Evolutionary conservation across 129 eudicot genomes (phyloP), one percentile per base, ranked within the genome.

Genomic region (Tanacetum coccineum): DNA sequence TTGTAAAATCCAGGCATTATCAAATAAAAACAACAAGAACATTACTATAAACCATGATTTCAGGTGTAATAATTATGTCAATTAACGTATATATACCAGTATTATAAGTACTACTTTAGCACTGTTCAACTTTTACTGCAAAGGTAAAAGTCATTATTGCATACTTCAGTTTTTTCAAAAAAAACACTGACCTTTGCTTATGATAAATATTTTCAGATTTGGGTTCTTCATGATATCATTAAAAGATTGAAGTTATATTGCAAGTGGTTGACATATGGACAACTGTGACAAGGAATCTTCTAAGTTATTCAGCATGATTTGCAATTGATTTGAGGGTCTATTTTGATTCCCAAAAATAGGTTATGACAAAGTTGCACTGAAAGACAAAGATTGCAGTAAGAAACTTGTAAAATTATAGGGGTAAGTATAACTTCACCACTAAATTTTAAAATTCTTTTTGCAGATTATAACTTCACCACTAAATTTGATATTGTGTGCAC

Each of bases 341-440:
- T 65, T 18, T 74, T 74, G 68, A 67, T 75, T 60, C 75, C 64
- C 18, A 61, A 17, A 61, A 25, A 44, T 64, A 54, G 70, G 70
- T 32, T 76, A 68, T 61, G 70, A 67, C 75, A 76, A 36, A 68
- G 70, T 69, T 76, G 61, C 70, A 68, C 70, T 61, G 64, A 74
- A 74, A 67, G 68, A 73, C 79, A 74, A 76, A 76, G 26, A 18
- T 45, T 68, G 70, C 65, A 61, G 75, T 76, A 67, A 64, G 17
- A 63, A 55, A 51, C 19, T 64, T 63, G 65, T 59, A 69, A 75
- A 36, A 32, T 59, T 50, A 39, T 46, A 57, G 61, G 46, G 53
- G 20, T 4, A 32, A 65, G 7, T 55, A 13, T 30, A 30, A 36
- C 69, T 50, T 71, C 47, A 15, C 74, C 66, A 13, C 59, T 59